These are phyloP conservation scores for Saturnispora mendoncae DNA, from an alignment of 805 yeast genomes.

Conservation along the genomic window DNA sequence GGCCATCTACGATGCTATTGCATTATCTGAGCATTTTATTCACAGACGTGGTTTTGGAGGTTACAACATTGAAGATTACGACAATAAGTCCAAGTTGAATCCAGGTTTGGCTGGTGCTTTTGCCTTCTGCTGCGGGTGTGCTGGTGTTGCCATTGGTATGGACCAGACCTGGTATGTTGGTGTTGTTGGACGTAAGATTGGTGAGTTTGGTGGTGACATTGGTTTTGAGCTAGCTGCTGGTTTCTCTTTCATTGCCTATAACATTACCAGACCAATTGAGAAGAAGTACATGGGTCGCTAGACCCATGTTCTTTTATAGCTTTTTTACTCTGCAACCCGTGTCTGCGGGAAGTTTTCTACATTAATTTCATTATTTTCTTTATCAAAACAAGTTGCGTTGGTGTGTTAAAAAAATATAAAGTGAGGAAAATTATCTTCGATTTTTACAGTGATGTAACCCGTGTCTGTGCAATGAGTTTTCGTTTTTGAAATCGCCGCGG, in stretches of 20 bases:
- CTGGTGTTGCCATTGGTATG: slow-evolving; percentile 86
- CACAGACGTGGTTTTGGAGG: slow-evolving; percentile 55
- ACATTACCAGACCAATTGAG: slow-evolving; percentile 54
- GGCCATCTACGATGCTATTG: slow-evolving; percentile 72
- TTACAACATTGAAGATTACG: slow-evolving; percentile 57
- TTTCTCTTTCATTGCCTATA: slow-evolving; percentile 57
- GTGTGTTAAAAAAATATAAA: too few species aligned
- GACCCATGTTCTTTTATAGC: slow-evolving; percentile 1
- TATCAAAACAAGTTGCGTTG: too few species aligned
- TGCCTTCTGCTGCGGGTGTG: slow-evolving; percentile 76
- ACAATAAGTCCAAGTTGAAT: slow-evolving; percentile 52
- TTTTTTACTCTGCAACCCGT: too few species aligned
- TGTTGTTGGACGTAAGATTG: slow-evolving; percentile 52
- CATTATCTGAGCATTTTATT: slow-evolving; percentile 75
- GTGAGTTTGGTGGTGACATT: slow-evolving; percentile 69
- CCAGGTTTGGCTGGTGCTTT: slow-evolving; percentile 69
- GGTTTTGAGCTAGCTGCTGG: slow-evolving; percentile 72
- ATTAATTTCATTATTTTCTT: too few species aligned
- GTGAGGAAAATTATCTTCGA: too few species aligned
- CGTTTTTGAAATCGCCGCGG: too few species aligned
- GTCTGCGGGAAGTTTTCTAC: too few species aligned
- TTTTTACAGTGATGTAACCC: too few species aligned
- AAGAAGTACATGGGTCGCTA: slow-evolving; percentile 49
- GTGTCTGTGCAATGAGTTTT: too few species aligned
- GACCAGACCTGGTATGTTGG: slow-evolving; percentile 78